Base-by-base conservation (phyloP, 2,329 filamentous ascomycete genomes). In the Colletotrichum sp. region DNA sequence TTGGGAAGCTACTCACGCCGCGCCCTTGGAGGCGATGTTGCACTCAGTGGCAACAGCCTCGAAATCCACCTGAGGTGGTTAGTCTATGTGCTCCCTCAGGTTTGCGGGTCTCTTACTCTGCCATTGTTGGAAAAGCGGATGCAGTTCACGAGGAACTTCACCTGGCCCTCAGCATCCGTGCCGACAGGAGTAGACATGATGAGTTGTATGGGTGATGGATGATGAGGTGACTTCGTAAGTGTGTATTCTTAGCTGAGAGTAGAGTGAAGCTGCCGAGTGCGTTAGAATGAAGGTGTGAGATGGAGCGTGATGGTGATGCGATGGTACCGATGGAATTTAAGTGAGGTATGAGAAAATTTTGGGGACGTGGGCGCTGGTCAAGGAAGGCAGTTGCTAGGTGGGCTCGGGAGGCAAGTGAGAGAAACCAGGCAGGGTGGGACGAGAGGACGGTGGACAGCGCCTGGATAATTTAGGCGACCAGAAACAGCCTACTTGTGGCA, bases 71-170 rank as follows among this genome's bases (percentile, higher is more conserved):
- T 95, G 71, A 19, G 25, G 5, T 57, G 8, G 76, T 82, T 34
- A 82, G 78, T 22, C 39, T 13, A 25, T 34, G 66, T 32, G 16
- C 11, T n/a, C 19, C 15, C 32, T 9, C n/a, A 29, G 57, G 32
- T 61, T 65, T 27, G 25, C 16, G 7, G 25, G 30, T 7, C 25
- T 80, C 86, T 80, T 83, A 93, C 93, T 82, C 90, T 92, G 77
- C 92, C 92, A 77, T 88, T 88, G 79, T 85, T 88, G 12, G 91
- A 89, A 83, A 92, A 84, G 69, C 89, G 88, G 82, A 95, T 93
- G 84, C 93, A 95, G 69, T 88, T 87, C 65, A 95, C 88, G 29
- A 95, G 87, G 82, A 95, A 94, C 77, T 89, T 90, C 84, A 94
- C 88, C 79, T 94, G 92, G 0, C 84, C 84, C 32, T 91, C 88